phyloP scores from a whole-genome alignment of 164 flowering plant genomes.

The Tetrastigma voinierianum region DNA sequence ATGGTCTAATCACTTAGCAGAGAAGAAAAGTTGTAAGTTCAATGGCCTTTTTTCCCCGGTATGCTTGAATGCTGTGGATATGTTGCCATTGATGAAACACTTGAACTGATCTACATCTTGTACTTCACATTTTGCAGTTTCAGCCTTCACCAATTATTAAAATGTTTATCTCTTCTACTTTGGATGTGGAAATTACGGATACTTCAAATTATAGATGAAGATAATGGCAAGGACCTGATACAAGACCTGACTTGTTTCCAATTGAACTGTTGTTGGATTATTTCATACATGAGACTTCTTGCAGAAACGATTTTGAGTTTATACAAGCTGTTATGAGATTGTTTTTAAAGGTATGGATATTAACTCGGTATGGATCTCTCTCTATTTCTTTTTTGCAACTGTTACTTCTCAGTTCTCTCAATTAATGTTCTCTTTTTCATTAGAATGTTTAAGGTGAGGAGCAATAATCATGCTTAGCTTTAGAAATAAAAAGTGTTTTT shows the following conservation, averaged over 20 bases:
- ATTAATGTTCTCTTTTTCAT: not conserved
- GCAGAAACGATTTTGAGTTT: conserved; percentile 86
- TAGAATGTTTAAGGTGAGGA: not conserved
- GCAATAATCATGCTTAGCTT: not conserved
- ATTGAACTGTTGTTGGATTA: conserved; percentile 83
- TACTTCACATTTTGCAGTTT: conserved; percentile 47
- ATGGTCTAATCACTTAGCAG: too few species aligned
- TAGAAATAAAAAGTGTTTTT: not conserved
- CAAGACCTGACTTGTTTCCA: conserved; percentile 55
- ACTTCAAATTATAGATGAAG: conserved; percentile 88
- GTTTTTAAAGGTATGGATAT: conserved; percentile 70
- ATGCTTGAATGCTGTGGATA: too few species aligned
- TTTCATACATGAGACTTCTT: conserved; percentile 67
- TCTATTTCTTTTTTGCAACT: not conserved
- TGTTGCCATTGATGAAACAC: too few species aligned
- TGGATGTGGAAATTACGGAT: conserved; percentile 95
- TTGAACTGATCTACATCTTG: not conserved
- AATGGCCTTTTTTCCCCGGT: too few species aligned
- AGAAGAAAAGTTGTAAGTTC: too few species aligned
- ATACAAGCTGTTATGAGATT: conserved; percentile 80
- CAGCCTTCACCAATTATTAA: conserved; percentile 80
- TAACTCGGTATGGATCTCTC: not conserved
- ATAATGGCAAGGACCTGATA: conserved; percentile 51
- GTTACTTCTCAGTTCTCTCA: not conserved
- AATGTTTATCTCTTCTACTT: conserved; percentile 73